A percentile compares a stretch with the other conserved stretches of the same genome.
phyloP scores from a whole-genome alignment of 129 eudicot species.

The Escallonia rubra region DNA sequence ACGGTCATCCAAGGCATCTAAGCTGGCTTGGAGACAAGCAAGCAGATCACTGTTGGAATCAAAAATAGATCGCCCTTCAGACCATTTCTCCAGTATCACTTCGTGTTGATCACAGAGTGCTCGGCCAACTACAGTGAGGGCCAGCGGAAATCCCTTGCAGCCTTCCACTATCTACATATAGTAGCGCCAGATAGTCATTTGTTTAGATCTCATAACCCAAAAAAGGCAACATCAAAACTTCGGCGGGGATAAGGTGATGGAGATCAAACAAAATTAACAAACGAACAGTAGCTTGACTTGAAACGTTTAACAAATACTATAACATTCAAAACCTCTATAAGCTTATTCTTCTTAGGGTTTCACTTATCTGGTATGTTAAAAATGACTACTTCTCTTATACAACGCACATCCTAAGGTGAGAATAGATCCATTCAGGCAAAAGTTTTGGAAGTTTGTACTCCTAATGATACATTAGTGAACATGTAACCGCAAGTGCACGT shows the following conservation, averaged over 20 bases:
- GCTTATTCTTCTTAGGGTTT: background rate
- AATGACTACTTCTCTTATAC: too few species aligned
- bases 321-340: too few species aligned
- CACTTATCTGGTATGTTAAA: too few species aligned
- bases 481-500: background rate
- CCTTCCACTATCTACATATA: constrained; percentile 35
- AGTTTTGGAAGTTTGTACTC: background rate
- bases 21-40: constrained; percentile 26
- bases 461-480: too few species aligned
- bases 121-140: constrained; percentile 46
- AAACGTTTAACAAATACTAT: background rate
- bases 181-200: background rate
- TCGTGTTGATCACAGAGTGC: constrained; percentile 31
- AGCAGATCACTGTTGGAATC: constrained; percentile 25
- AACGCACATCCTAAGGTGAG: too few species aligned
- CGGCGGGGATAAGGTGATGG: too few species aligned
- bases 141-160: constrained; percentile 58
- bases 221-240: background rate
- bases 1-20: constrained; percentile 28
- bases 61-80: constrained; percentile 34
- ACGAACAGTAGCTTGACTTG: background rate
- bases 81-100: constrained; percentile 32
- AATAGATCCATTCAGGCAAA: background rate
- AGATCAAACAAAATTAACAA: too few species aligned
- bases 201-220: background rate